A percentile compares a stretch with the other conserved stretches of the same genome.
Conservation (phyloP, 177 flowering plant species). For the Tripterygium wilfordii region DNA sequence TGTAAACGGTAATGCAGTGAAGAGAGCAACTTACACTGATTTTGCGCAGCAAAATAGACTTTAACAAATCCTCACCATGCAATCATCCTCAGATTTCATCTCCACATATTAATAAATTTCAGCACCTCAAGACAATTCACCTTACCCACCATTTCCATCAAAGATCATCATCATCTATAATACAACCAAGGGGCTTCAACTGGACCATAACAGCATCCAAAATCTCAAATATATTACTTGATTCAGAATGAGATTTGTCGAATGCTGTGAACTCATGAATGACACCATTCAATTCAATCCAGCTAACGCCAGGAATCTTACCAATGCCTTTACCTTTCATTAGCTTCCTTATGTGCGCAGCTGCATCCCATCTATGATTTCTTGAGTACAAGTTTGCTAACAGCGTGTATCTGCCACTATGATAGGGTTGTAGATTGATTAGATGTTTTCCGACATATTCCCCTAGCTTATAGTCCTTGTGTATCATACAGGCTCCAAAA, state of each 20-base stretch:
- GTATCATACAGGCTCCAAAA: conserved; percentile 48
- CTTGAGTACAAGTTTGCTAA: conserved; percentile 50
- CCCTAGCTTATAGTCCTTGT: conserved; percentile 31
- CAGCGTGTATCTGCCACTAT: conserved; percentile 41
- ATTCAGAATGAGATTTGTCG: not conserved
- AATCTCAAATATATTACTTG: too few relatives aligned
- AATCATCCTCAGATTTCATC: too few relatives aligned
- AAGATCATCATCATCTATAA: too few relatives aligned
- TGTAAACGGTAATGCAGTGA: too few relatives aligned
- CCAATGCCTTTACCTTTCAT: conserved; percentile 34
- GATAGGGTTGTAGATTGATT: conserved; percentile 35
- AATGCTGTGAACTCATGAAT: conserved; percentile 30
- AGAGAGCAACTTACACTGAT: too few relatives aligned
- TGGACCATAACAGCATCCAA: too few relatives aligned
- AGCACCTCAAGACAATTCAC: too few relatives aligned
- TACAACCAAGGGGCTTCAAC: too few relatives aligned
- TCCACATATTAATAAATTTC: too few relatives aligned
- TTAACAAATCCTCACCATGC: too few relatives aligned
- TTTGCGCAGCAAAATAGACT: too few relatives aligned
- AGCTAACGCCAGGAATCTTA: conserved; percentile 49
- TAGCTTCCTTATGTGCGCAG: conserved; percentile 30
- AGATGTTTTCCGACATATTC: conserved; percentile 36
- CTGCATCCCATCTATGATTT: conserved; percentile 50
- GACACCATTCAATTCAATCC: conserved; percentile 41
- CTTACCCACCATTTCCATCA: too few relatives aligned